Conservation (phyloP, 192 early-diverging fungal species). For the Backusella tarrabulga region DNA sequence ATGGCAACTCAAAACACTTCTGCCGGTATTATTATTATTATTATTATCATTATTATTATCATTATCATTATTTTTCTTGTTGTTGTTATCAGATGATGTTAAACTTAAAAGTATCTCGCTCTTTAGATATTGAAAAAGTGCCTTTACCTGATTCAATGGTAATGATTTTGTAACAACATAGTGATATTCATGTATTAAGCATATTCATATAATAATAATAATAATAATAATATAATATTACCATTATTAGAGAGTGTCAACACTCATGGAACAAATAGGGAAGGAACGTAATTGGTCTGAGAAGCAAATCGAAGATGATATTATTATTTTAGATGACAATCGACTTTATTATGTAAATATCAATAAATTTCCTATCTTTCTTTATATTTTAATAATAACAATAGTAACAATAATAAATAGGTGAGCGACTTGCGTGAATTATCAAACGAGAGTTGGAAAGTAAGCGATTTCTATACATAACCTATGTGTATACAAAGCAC, state of each 20-base stretch:
- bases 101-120: not conserved
- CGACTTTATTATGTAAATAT: constrained; percentile 39
- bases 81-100: not conserved
- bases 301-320: constrained; percentile 46
- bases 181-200: no score
- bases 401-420: constrained; percentile 8
- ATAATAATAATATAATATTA: not conserved
- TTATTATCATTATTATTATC: not conserved
- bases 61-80: no score
- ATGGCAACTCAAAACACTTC: not conserved
- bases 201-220: not conserved
- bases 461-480: constrained; percentile 11
- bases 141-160: constrained; percentile 32
- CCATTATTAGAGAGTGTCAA: constrained; percentile 42
- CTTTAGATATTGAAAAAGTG: constrained; percentile 5
- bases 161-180: not conserved
- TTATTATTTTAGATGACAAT: constrained; percentile 41
- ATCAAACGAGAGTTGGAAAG: constrained; percentile 53
- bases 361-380: not conserved
- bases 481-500: no score
- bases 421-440: constrained; percentile 47
- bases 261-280: constrained; percentile 47
- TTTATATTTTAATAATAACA: not conserved
- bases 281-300: constrained; percentile 47
- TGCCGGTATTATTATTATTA: not conserved